These are phyloP conservation scores for Penicillium sp. DNA, from an alignment of 2,329 filamentous ascomycete species.

Conservation along the genomic window DNA sequence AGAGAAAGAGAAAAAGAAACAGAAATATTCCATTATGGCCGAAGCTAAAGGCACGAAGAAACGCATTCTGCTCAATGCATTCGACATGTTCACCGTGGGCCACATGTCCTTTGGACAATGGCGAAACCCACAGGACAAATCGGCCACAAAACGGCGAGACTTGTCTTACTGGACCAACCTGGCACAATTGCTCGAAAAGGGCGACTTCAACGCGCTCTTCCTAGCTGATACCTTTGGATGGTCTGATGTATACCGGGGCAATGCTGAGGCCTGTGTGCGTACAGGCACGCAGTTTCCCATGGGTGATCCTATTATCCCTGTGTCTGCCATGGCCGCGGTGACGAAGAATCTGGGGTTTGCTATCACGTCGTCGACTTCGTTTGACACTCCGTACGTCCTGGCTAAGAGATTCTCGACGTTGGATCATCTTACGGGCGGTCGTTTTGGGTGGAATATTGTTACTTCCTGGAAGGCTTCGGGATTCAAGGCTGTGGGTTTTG, in stretches of 20 bases:
- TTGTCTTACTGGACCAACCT: slow-evolving; percentile 46
- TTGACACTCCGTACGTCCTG: slow-evolving; percentile 65
- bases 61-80: slow-evolving; percentile 36
- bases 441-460: slow-evolving; percentile 61
- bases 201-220: slow-evolving; percentile 50
- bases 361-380: slow-evolving; percentile 64
- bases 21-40: too few relatives aligned
- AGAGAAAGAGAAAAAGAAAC: too few relatives aligned
- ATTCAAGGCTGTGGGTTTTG: slow-evolving; percentile 58
- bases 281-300: slow-evolving; percentile 67
- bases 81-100: slow-evolving; percentile 36
- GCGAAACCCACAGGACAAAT: slow-evolving; percentile 27
- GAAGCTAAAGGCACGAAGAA: background rate
- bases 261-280: slow-evolving; percentile 53
- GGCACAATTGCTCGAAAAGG: slow-evolving; percentile 45
- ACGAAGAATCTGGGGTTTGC: slow-evolving; percentile 65
- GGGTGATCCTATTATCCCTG: slow-evolving; percentile 60
- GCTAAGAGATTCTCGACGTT: slow-evolving; percentile 61
- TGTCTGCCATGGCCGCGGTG: slow-evolving; percentile 64
- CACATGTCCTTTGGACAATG: slow-evolving; percentile 32
- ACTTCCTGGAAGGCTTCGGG: slow-evolving; percentile 66
- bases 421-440: slow-evolving; percentile 62
- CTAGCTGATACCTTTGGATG: slow-evolving; percentile 51
- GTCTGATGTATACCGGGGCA: slow-evolving; percentile 66
- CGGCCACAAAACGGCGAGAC: slow-evolving; percentile 36